Percentiles rank a stretch among this genome's conserved stretches.
phyloP scores from a whole-genome alignment of 345 rosid genomes.

The Noccaea bulbosa region DNA sequence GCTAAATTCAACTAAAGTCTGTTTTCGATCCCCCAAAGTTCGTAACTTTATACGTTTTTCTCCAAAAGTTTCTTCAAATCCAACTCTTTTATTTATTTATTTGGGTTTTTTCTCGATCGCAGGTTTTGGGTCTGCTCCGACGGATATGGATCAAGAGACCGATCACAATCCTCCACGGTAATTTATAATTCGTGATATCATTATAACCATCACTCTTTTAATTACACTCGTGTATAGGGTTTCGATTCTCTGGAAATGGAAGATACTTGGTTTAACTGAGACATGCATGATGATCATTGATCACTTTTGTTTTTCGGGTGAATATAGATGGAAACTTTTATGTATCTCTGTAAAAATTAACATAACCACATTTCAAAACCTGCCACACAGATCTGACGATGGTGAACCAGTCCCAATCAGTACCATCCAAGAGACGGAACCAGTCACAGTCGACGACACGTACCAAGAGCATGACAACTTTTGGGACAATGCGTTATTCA shows the following conservation, averaged over 20 bases:
- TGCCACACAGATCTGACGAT: conserved; percentile 31
- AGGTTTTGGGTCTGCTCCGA: conserved; percentile 31
- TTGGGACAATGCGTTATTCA: conserved; percentile 41
- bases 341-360: not conserved
- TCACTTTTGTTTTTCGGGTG: conserved; percentile 2
- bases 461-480: conserved; percentile 34
- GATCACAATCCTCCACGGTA: conserved; percentile 33
- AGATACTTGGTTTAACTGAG: not conserved
- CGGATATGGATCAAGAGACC: conserved; percentile 34
- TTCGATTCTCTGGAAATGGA: conserved; percentile 9
- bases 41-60: not conserved
- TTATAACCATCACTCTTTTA: not conserved
- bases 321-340: not conserved
- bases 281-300: not conserved
- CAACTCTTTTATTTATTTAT: not conserved
- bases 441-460: not conserved
- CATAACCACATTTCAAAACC: no score
- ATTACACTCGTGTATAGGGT: not conserved
- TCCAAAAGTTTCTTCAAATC: not conserved
- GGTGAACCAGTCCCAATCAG: conserved; percentile 8
- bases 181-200: not conserved
- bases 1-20: not conserved
- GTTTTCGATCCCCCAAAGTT: conserved; percentile 3
- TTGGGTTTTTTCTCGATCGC: conserved; percentile 3
- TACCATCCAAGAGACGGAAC: conserved; percentile 19